Evolutionary conservation across 495 filamentous ascomycete species (phyloP).

Genomic region (Bacidia rubella): DNA sequence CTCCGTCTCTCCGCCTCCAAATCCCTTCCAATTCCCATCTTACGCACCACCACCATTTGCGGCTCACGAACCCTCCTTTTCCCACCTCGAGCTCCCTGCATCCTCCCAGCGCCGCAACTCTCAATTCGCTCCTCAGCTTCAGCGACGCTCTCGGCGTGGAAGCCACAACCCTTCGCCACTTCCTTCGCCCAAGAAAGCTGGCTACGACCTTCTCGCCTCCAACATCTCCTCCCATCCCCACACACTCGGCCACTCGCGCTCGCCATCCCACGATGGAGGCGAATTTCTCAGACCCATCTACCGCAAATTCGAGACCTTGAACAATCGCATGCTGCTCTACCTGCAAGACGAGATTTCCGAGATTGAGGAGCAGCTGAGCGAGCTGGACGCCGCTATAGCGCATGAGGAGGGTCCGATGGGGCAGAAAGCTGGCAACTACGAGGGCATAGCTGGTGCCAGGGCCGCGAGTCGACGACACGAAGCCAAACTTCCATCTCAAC

Average conservation of each 20-base stretch:
- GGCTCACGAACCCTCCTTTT: not conserved
- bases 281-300: slow-evolving; percentile 54
- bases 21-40: not conserved
- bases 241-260: not conserved
- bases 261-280: slow-evolving; percentile 7
- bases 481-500: slow-evolving; percentile 49
- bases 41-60: not conserved
- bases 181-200: slow-evolving; percentile 38
- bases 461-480: slow-evolving; percentile 27
- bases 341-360: slow-evolving; percentile 79
- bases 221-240: slow-evolving; percentile 35
- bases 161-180: slow-evolving; percentile 48
- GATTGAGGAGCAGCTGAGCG: slow-evolving; percentile 60
- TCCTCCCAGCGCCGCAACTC: not conserved
- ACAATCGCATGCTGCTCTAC: slow-evolving; percentile 73
- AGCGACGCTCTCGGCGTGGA: not conserved
- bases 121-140: not conserved
- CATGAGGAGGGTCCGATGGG: slow-evolving; percentile 36
- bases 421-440: slow-evolving; percentile 53
- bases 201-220: slow-evolving; percentile 54
- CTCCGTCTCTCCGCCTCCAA: slow-evolving; percentile 5
- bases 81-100: not conserved
- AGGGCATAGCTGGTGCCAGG: slow-evolving; percentile 28
- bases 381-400: slow-evolving; percentile 46
- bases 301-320: slow-evolving; percentile 69